Evolutionary conservation across 2,329 filamentous ascomycete species (phyloP).

Genomic region (Trichoderma hamatum): DNA sequence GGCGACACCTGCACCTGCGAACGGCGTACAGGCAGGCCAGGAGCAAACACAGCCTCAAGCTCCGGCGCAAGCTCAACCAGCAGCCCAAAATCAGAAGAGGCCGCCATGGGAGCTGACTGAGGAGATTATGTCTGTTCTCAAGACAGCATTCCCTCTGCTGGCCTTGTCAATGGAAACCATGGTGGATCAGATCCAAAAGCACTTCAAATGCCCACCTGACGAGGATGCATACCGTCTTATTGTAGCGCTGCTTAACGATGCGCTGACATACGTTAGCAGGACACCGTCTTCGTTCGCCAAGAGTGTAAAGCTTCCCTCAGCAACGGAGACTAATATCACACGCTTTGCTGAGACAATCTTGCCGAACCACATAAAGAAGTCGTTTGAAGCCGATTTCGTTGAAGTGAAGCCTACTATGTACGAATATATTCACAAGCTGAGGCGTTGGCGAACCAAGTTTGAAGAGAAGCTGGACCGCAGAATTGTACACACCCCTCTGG

Average conservation of each 20-base stretch:
- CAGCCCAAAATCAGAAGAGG: slow-evolving; percentile 58
- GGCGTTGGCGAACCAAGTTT: slow-evolving; percentile 95
- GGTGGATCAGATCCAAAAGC: slow-evolving; percentile 98
- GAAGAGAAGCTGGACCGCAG: slow-evolving; percentile 95
- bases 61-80: slow-evolving; percentile 30
- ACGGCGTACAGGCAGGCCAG: slow-evolving; percentile 31
- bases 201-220: slow-evolving; percentile 98
- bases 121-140: slow-evolving; percentile 91
- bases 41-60: slow-evolving; percentile 14
- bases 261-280: slow-evolving; percentile 86
- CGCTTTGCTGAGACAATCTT: slow-evolving; percentile 96
- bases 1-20: slow-evolving; percentile 35
- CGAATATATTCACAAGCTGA: slow-evolving; percentile 96
- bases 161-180: slow-evolving; percentile 99
- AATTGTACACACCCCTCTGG: slow-evolving; percentile 71
- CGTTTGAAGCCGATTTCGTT: slow-evolving; percentile 98
- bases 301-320: slow-evolving; percentile 84
- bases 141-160: slow-evolving; percentile 94
- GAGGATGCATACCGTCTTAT: slow-evolving; percentile 97
- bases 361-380: slow-evolving; percentile 90
- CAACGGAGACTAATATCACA: slow-evolving; percentile 95
- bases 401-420: slow-evolving; percentile 94
- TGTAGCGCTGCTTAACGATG: slow-evolving; percentile 95
- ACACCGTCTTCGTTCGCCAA: slow-evolving; percentile 84
- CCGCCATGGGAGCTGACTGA: slow-evolving; percentile 96